Base-by-base conservation (phyloP, 2,329 filamentous ascomycete species). In the Verticillium longisporum region DNA sequence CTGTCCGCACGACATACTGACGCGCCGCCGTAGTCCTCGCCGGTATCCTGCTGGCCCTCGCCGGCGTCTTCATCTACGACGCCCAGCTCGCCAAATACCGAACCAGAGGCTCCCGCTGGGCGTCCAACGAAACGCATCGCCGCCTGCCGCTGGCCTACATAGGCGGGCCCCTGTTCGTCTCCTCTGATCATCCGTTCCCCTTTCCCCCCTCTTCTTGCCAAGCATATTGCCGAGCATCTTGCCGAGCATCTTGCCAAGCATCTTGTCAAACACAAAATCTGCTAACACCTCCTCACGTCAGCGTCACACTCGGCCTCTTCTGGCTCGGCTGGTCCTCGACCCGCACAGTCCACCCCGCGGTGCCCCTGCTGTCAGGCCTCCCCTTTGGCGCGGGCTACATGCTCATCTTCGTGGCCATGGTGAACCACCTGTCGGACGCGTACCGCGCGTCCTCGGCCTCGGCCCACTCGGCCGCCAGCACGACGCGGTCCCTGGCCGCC, bases 381-480 rank as follows among this genome's bases (percentile, higher is more conserved):
- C 75, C 82, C 0, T 88, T 89, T 61, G 87, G 87, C 57, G 71
- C 83, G 61, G 87, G 84, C 10, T 88, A 85, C 67, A 77, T 83
- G 69, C 76, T 86, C 10, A 85, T 87, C 60, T 88, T 89, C 69
- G 85, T 87, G 71, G 82, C 84, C 0, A 75, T 88, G 34, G 73
- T 88, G 18, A 88, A 87, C 66, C 88, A 88, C 67, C 77, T 88
- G 11, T 85, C 83, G 34, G 87, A 89, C 66, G 80, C 86, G 54
- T 89, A 83, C 66, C 41, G 41, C 41, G 41, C 21, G 41, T 26
- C 9, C 41, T 84, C 86, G 0, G 67, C 66, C 9, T 66, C 64
- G 31, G 66, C 66, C 26, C 61, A 67, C 61, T 64, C 65, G 3
- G 66, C 67, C 6, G 60, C 62, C 18, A 63, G 63, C 50, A 64